Evolutionary conservation across 192 early-diverging fungal species (phyloP).

Genomic region (Podila epigama): DNA sequence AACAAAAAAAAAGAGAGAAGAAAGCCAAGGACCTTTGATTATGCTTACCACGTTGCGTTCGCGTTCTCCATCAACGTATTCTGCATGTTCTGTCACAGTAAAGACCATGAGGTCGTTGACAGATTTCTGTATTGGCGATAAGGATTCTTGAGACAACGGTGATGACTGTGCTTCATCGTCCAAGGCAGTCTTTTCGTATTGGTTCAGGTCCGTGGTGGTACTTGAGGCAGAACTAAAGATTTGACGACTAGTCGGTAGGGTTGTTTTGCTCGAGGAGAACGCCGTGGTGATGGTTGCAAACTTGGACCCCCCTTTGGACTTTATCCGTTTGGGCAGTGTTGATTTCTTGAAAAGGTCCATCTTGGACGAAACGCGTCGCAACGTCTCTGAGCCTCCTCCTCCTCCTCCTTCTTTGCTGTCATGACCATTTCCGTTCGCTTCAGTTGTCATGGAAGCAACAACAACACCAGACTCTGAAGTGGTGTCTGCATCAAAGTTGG

Average conservation of each 20-base stretch:
- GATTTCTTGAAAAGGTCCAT: conserved; percentile 43
- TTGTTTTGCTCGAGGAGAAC: conserved; percentile 21
- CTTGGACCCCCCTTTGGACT: conserved; percentile 25
- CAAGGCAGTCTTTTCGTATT: conserved; percentile 10
- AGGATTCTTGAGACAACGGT: background rate
- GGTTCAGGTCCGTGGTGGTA: conserved; percentile 22
- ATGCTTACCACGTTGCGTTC: conserved; percentile 52
- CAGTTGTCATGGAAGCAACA: too few species aligned
- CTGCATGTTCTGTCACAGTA: conserved; percentile 22
- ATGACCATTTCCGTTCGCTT: background rate
- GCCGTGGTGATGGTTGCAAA: conserved; percentile 44
- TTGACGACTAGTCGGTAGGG: conserved; percentile 7
- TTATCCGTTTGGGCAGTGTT: conserved; percentile 13
- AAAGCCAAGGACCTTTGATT: background rate
- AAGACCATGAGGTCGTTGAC: conserved; percentile 24
- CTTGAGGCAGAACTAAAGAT: conserved; percentile 28
- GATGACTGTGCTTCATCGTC: background rate
- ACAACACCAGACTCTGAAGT: background rate
- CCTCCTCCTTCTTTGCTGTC: background rate
- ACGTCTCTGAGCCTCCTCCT: conserved; percentile 6
- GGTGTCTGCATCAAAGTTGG: conserved; percentile 1
- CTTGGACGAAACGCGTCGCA: conserved; percentile 29
- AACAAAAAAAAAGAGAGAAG: conserved; percentile 7
- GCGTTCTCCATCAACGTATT: conserved; percentile 48
- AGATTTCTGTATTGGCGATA: background rate